Evolutionary conservation across 805 yeast species (phyloP).

Genomic region (Barnettozyma siamensis): DNA sequence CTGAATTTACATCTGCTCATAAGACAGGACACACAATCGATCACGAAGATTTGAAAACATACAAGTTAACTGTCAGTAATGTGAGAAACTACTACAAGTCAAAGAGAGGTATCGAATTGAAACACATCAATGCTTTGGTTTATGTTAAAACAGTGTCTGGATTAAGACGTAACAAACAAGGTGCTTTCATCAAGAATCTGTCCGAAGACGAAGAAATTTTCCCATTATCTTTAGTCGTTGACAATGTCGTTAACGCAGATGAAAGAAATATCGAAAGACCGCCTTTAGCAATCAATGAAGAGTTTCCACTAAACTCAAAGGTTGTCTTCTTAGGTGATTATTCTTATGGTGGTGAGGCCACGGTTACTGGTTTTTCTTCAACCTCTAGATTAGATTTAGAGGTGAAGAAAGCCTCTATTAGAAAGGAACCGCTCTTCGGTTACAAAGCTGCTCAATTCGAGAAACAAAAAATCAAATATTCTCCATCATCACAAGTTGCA

Average conservation of each 20-base stretch:
- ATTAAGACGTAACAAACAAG: conserved; percentile 56
- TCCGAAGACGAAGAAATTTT: conserved; percentile 44
- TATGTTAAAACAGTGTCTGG: conserved; percentile 78
- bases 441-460: conserved; percentile 54
- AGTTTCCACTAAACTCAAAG: conserved; percentile 67
- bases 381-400: conserved; percentile 42
- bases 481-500: conserved; percentile 60
- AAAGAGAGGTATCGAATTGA: conserved; percentile 57
- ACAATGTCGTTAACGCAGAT: conserved; percentile 67
- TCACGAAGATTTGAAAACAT: conserved; percentile 42
- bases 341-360: conserved; percentile 81
- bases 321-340: conserved; percentile 79
- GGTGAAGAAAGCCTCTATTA: conserved; percentile 43
- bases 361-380: conserved; percentile 53
- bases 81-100: conserved; percentile 40
- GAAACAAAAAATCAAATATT: conserved; percentile 47
- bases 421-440: conserved; percentile 63
- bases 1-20: conserved; percentile 33
- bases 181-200: conserved; percentile 76
- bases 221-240: conserved; percentile 81
- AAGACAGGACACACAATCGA: conserved; percentile 35
- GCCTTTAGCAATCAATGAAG: conserved; percentile 73
- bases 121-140: conserved; percentile 50
- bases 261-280: conserved; percentile 64
- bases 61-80: conserved; percentile 34